These are phyloP conservation scores for Pyrenula massariospora DNA, from an alignment of 495 filamentous ascomycete genomes.

Conservation along the genomic window DNA sequence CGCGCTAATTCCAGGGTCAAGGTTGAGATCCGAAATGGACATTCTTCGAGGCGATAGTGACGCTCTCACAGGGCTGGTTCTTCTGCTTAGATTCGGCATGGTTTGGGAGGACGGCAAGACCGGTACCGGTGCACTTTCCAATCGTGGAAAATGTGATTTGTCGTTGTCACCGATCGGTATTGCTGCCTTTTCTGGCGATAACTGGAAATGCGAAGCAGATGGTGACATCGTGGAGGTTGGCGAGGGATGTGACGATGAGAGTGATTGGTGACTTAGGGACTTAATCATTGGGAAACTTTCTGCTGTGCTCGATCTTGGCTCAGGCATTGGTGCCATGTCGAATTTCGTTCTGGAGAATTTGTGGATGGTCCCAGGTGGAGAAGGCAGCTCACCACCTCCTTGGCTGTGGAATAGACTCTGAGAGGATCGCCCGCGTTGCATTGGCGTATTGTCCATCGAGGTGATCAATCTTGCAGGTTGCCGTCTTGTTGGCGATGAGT, in stretches of 20 bases:
- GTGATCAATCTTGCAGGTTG: slow-evolving; percentile 19
- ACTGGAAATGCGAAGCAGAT: slow-evolving; percentile 30
- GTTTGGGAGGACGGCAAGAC: not conserved
- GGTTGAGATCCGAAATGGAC: slow-evolving; percentile 31
- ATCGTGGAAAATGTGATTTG: not conserved
- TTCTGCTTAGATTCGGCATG: not conserved
- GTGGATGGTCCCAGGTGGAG: slow-evolving; percentile 32
- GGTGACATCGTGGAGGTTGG: slow-evolving; percentile 20
- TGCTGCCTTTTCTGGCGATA: slow-evolving; percentile 31
- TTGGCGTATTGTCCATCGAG: slow-evolving; percentile 22
- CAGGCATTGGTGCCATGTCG: slow-evolving; percentile 36
- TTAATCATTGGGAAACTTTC: slow-evolving; percentile 29
- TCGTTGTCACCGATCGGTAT: slow-evolving; percentile 24
- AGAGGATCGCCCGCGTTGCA: slow-evolving; percentile 36
- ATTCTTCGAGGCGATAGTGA: slow-evolving; percentile 24
- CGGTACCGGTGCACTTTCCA: not conserved
- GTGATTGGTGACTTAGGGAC: not conserved
- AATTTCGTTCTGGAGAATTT: slow-evolving; percentile 17
- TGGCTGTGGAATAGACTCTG: slow-evolving; percentile 25
- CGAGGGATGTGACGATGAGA: not conserved
- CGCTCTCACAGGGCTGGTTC: slow-evolving; percentile 19
- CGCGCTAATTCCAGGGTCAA: slow-evolving; percentile 34
- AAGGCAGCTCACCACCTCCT: slow-evolving; percentile 31
- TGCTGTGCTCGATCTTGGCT: slow-evolving; percentile 43
- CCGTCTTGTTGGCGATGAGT: slow-evolving; percentile 11